These are phyloP conservation scores for Phaseolus lunatus DNA, from an alignment of 306 rosid genomes.

Conservation along the genomic window DNA sequence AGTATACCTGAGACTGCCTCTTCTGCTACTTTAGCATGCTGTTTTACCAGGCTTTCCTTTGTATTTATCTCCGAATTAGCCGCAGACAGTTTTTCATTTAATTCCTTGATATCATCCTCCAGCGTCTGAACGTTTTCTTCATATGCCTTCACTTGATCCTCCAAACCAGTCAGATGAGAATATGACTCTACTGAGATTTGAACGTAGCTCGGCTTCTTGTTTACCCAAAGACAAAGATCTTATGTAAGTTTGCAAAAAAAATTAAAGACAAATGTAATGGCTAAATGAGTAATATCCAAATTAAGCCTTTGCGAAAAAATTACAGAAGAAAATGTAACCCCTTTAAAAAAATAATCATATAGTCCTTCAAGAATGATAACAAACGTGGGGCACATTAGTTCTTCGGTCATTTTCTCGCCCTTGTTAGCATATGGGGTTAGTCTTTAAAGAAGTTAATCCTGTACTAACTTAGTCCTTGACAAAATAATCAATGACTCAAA, in stretches of 20 bases:
- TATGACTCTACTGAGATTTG: constrained; percentile 97
- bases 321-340: background rate
- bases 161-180: constrained; percentile 84
- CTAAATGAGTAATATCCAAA: background rate
- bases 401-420: background rate
- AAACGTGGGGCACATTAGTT: background rate
- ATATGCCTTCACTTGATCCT: constrained; percentile 81
- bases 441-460: constrained; percentile 1
- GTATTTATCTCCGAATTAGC: constrained; percentile 84
- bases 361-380: background rate
- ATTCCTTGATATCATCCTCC: constrained; percentile 74
- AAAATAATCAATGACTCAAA: background rate
- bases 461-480: constrained; percentile 13
- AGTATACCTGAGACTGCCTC: constrained; percentile 96
- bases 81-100: constrained; percentile 77
- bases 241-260: background rate
- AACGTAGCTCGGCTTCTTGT: constrained; percentile 86
- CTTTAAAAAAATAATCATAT: background rate
- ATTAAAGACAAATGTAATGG: background rate
- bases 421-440: background rate
- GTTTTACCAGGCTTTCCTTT: constrained; percentile 86
- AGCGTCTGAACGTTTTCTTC: constrained; percentile 76
- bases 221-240: background rate
- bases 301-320: background rate
- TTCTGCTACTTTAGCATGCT: constrained; percentile 98